Conservation (phyloP, 176 grass and related monocot genomes). For the Cenchrus fungigraminus region DNA sequence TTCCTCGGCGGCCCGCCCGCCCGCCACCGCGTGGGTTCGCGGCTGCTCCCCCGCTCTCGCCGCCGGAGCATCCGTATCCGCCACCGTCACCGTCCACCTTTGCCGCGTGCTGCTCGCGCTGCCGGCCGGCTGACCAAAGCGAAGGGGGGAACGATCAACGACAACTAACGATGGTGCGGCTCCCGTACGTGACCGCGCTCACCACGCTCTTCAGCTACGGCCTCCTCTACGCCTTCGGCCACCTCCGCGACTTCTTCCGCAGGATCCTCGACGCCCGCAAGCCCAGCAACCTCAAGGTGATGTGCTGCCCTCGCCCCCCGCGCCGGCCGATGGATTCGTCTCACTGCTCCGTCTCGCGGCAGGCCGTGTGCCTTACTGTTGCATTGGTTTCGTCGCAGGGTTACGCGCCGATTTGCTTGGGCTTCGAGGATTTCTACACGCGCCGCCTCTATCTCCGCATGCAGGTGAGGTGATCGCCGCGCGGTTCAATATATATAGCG, state of each 20-base stretch:
- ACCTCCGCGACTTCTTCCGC: slow-evolving; percentile 78
- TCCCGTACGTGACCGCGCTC: slow-evolving; percentile 72
- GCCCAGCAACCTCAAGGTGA: slow-evolving; percentile 74
- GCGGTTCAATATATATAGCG: not conserved
- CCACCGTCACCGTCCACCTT: not conserved
- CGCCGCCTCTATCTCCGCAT: slow-evolving; percentile 92
- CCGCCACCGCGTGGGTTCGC: slow-evolving; percentile 4
- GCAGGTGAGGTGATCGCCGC: slow-evolving; percentile 59
- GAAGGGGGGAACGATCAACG: too few species aligned
- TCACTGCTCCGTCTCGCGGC: not conserved
- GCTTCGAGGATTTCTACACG: slow-evolving; percentile 95
- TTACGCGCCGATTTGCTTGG: slow-evolving; percentile 90
- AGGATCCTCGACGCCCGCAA: slow-evolving; percentile 74
- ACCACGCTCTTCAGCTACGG: slow-evolving; percentile 90
- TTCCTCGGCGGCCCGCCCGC: not conserved
- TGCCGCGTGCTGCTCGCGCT: not conserved
- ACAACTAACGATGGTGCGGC: slow-evolving; percentile 59
- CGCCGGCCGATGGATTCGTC: slow-evolving; percentile 19
- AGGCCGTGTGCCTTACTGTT: not conserved
- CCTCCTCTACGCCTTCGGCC: slow-evolving; percentile 88
- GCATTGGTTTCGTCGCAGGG: slow-evolving; percentile 48
- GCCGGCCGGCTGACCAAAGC: not conserved
- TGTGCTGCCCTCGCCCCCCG: not conserved
- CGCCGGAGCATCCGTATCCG: not conserved
- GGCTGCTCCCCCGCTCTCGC: not conserved